Evolutionary conservation across 257 asterid genomes (phyloP).

Genomic region (Solanum ahanhuiri): DNA sequence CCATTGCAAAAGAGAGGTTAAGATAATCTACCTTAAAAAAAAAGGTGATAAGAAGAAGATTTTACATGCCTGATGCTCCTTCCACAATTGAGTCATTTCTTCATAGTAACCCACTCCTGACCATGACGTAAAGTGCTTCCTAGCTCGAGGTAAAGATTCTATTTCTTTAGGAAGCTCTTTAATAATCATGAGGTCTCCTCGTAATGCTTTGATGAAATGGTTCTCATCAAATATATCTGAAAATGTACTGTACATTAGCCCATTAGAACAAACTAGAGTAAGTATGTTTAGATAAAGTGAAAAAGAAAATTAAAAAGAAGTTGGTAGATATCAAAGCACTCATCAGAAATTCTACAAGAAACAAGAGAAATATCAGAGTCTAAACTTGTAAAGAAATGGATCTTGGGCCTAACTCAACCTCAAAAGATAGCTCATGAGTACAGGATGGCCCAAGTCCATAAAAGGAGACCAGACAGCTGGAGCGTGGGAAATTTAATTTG

Average conservation of each 20-base stretch:
- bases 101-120: conserved; percentile 68
- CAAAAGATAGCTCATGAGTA: background rate
- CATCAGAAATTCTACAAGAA: background rate
- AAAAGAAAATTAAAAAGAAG: background rate
- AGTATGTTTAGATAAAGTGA: background rate
- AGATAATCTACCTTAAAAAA: background rate
- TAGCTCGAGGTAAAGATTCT: conserved; percentile 69
- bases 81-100: conserved; percentile 70
- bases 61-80: conserved; percentile 58
- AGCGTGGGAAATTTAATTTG: background rate
- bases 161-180: conserved; percentile 78
- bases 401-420: background rate
- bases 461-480: background rate
- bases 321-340: background rate
- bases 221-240: conserved; percentile 79
- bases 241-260: conserved; percentile 56
- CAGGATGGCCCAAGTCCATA: background rate
- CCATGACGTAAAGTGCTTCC: conserved; percentile 95
- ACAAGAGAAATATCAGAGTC: background rate
- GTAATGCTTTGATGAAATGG: conserved; percentile 58
- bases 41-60: background rate
- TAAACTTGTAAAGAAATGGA: background rate
- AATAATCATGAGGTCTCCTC: conserved; percentile 63
- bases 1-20: background rate
- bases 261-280: conserved; percentile 6